Percentiles rank a stretch among this genome's conserved stretches.
phyloP scores from a whole-genome alignment of 2,329 filamentous ascomycete species.

The Aspergillus neotritici region DNA sequence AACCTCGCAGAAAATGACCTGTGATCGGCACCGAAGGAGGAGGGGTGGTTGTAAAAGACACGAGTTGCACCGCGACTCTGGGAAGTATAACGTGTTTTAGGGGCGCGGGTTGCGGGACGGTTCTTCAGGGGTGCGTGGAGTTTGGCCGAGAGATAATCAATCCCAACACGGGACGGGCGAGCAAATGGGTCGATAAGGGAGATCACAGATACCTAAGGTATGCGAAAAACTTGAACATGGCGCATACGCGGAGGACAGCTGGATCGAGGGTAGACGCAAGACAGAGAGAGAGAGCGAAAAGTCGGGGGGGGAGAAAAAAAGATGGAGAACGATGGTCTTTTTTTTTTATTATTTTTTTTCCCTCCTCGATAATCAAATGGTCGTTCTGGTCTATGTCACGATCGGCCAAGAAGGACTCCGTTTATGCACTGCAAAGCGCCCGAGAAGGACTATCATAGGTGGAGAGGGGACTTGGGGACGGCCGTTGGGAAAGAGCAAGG shows the following conservation, averaged over 20 bases:
- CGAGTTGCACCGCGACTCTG: slow-evolving; percentile 3
- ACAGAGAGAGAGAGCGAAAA: slow-evolving; percentile 9
- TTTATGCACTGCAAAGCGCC: no score
- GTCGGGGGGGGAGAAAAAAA: slow-evolving; percentile 4
- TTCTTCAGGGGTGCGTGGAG: slow-evolving; percentile 15
- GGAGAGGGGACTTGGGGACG: slow-evolving; percentile 3
- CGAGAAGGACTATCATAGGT: slow-evolving; percentile 10
- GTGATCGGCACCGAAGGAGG: slow-evolving; percentile 17
- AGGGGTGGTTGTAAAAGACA: slow-evolving; percentile 5
- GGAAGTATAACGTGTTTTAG: slow-evolving; percentile 1
- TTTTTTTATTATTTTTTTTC: slow-evolving; percentile 9
- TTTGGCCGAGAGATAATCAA: slow-evolving; percentile 7
- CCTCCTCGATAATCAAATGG: background rate
- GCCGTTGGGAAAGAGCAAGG: slow-evolving; percentile 7
- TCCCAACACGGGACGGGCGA: slow-evolving; percentile 6
- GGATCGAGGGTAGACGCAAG: slow-evolving; percentile 16
- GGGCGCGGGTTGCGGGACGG: slow-evolving; percentile 1
- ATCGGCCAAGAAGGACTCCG: slow-evolving; percentile 8
- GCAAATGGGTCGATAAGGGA: slow-evolving; percentile 6
- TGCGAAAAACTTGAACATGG: slow-evolving; percentile 29
- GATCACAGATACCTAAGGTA: slow-evolving; percentile 29
- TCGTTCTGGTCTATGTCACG: slow-evolving; percentile 15
- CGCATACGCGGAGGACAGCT: slow-evolving; percentile 23
- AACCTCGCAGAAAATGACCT: slow-evolving; percentile 25
- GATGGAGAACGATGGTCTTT: background rate